Percentiles rank a stretch among this genome's conserved stretches.
Evolutionary conservation across 176 grass and related monocot genomes (phyloP).

Genomic region (Urochloa ruziziensis): DNA sequence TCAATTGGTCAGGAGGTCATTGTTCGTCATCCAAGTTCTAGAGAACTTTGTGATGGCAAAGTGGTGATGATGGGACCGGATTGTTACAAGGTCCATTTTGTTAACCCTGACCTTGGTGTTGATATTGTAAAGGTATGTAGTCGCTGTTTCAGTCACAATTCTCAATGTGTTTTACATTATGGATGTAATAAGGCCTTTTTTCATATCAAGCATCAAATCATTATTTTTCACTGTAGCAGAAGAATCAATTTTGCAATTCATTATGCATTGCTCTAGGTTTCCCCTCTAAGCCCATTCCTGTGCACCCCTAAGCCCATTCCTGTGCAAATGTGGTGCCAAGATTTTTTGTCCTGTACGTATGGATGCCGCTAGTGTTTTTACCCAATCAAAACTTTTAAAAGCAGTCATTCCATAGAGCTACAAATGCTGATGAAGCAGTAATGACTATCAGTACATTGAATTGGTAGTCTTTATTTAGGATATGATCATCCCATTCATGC

Average conservation of each 20-base stretch:
- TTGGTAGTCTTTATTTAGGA: slow-evolving; percentile 9
- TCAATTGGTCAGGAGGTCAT: slow-evolving; percentile 60
- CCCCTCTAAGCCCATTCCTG: neutral
- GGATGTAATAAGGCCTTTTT: neutral
- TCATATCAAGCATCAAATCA: neutral
- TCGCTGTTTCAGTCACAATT: slow-evolving; percentile 1
- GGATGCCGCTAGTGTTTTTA: neutral
- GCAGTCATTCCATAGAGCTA: neutral
- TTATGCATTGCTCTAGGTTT: neutral
- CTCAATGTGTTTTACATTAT: neutral
- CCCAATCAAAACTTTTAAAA: neutral
- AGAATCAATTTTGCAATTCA: slow-evolving; percentile 11
- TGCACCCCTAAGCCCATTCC: neutral
- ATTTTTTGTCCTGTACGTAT: neutral
- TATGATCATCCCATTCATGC: neutral
- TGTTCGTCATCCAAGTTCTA: slow-evolving; percentile 55
- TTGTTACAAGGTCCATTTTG: slow-evolving; percentile 63
- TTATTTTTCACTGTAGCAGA: neutral
- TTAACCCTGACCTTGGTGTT: slow-evolving; percentile 45
- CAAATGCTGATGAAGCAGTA: neutral
- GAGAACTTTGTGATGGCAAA: slow-evolving; percentile 63
- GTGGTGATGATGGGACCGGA: slow-evolving; percentile 36
- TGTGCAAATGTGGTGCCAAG: neutral
- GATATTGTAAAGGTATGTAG: slow-evolving; percentile 54
- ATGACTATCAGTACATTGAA: neutral